These are phyloP conservation scores for Athelia sp. DNA, from an alignment of 1,284 basidiomycete species.

Conservation along the genomic window DNA sequence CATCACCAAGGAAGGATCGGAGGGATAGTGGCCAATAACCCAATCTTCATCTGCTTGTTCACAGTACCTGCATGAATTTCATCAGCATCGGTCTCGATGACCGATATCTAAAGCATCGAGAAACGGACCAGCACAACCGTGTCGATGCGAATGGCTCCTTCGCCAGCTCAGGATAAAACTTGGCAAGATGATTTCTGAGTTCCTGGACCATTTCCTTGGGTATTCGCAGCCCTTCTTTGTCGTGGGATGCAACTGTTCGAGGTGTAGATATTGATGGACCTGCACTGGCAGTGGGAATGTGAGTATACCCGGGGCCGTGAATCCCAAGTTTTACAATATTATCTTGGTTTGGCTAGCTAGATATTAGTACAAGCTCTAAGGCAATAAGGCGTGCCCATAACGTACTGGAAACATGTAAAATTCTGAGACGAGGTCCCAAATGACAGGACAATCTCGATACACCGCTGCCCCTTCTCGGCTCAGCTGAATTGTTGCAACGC, in stretches of 20 bases:
- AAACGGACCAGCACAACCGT: slow-evolving; percentile 74
- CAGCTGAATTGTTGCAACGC: slow-evolving; percentile 72
- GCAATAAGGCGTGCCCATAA: background rate
- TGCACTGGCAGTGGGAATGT: slow-evolving; percentile 27
- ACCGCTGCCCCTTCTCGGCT: slow-evolving; percentile 57
- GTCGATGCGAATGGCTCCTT: slow-evolving; percentile 62
- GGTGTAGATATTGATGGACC: slow-evolving; percentile 65
- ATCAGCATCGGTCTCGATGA: no score
- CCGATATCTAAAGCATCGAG: no score
- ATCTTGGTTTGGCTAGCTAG: slow-evolving; percentile 58
- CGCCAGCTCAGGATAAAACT: slow-evolving; percentile 70
- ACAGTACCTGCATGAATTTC: slow-evolving; percentile 73
- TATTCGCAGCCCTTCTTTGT: slow-evolving; percentile 54
- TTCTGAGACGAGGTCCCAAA: slow-evolving; percentile 63
- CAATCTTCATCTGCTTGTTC: slow-evolving; percentile 75
- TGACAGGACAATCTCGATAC: slow-evolving; percentile 66
- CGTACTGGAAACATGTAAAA: slow-evolving; percentile 76
- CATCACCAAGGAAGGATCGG: slow-evolving; percentile 53
- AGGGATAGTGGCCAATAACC: slow-evolving; percentile 68
- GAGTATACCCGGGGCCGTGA: slow-evolving; percentile 63
- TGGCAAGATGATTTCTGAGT: slow-evolving; percentile 48
- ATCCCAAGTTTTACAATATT: slow-evolving; percentile 73
- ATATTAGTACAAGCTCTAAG: background rate
- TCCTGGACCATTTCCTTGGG: slow-evolving; percentile 46
- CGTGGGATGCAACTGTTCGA: slow-evolving; percentile 54